These are phyloP conservation scores for Maudiozyma humilis DNA, from an alignment of 1,139 yeast genomes.

Conservation along the genomic window DNA sequence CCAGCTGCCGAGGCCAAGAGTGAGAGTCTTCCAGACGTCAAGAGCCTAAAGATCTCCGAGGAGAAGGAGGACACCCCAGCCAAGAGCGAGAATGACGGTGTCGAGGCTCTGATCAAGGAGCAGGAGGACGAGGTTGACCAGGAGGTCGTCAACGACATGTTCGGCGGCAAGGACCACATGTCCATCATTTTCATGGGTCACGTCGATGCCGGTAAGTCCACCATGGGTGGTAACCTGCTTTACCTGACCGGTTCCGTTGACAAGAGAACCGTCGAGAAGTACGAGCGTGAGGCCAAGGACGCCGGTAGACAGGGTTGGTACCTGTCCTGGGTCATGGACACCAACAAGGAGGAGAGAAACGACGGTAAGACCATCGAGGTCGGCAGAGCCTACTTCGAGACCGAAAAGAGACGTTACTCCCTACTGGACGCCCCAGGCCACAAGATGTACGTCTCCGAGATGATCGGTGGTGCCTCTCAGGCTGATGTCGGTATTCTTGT, in stretches of 20 bases:
- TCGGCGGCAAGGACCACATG: slow-evolving; percentile 94
- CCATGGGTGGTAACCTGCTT: slow-evolving; percentile 97
- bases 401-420: slow-evolving; percentile 95
- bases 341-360: slow-evolving; percentile 95
- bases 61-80: slow-evolving; percentile 6
- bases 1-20: background rate
- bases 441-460: slow-evolving; percentile 95
- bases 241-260: slow-evolving; percentile 94
- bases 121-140: slow-evolving; percentile 85
- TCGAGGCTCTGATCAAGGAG: slow-evolving; percentile 49
- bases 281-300: slow-evolving; percentile 96
- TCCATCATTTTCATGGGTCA: slow-evolving; percentile 98
- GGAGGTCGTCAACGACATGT: slow-evolving; percentile 82
- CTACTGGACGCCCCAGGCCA: slow-evolving; percentile 99
- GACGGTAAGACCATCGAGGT: slow-evolving; percentile 99
- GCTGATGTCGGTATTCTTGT: slow-evolving; percentile 89
- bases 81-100: slow-evolving; percentile 6
- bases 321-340: slow-evolving; percentile 98
- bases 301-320: slow-evolving; percentile 99
- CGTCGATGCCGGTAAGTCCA: slow-evolving; percentile 98
- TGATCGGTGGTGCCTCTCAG: slow-evolving; percentile 99
- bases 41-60: slow-evolving; percentile 18
- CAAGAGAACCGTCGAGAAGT: slow-evolving; percentile 97
- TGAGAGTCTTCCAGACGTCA: slow-evolving; percentile 17
- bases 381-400: slow-evolving; percentile 94